phyloP scores from a whole-genome alignment of 495 filamentous ascomycete species.

The Oleoguttula mirabilis region DNA sequence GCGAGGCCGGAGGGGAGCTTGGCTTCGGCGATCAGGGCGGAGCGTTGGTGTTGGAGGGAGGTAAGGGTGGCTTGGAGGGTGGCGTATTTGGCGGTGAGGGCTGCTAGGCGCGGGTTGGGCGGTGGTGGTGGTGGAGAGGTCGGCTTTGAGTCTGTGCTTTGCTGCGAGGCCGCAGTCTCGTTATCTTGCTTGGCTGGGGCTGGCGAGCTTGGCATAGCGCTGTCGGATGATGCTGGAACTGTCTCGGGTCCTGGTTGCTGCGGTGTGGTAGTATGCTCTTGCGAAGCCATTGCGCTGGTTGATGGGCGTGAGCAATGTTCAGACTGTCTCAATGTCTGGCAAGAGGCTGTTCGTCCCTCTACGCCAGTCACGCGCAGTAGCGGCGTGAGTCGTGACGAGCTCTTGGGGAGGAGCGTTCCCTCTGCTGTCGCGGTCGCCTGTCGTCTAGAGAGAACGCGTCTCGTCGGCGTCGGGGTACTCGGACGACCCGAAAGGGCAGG shows the following conservation, averaged over 20 bases:
- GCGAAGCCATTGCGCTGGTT: constrained; percentile 11
- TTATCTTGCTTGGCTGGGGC: no score
- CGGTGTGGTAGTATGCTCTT: not conserved
- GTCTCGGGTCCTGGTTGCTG: not conserved
- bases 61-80: constrained; percentile 6
- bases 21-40: constrained; percentile 6
- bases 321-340: no score
- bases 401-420: no score
- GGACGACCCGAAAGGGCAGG: no score
- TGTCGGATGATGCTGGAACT: constrained; percentile 1
- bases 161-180: no score
- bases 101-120: constrained; percentile 7
- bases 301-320: constrained; percentile 6
- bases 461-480: no score
- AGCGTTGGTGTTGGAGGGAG: constrained; percentile 9
- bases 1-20: constrained; percentile 6
- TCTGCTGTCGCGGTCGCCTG: no score
- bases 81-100: constrained; percentile 8
- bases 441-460: no score
- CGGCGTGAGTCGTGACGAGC: no score
- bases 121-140: not conserved
- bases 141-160: not conserved
- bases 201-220: no score
- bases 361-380: no score
- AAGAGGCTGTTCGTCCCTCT: no score